Conservation (phyloP, 2,329 filamentous ascomycete species). For the Fusarium coicis region DNA sequence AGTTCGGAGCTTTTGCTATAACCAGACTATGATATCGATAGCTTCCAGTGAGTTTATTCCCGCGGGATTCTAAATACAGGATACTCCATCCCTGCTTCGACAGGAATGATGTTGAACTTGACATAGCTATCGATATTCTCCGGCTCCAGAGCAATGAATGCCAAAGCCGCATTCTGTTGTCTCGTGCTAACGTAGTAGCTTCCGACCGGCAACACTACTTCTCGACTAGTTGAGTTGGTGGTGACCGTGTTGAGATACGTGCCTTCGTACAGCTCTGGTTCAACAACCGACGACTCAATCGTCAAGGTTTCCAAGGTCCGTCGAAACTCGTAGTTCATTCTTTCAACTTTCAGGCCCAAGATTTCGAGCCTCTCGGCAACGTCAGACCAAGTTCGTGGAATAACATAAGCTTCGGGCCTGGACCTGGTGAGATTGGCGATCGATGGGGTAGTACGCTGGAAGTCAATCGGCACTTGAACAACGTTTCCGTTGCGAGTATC, state of each 20-base stretch:
- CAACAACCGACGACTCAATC: not conserved
- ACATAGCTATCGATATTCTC: slow-evolving; percentile 28
- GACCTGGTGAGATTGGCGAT: slow-evolving; percentile 8
- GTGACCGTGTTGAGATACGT: slow-evolving; percentile 11
- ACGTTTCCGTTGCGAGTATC: slow-evolving; percentile 6
- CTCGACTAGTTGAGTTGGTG: slow-evolving; percentile 1
- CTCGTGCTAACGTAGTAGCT: slow-evolving; percentile 8
- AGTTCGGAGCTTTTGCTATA: no score
- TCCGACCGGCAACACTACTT: not conserved
- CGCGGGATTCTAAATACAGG: slow-evolving; percentile 8
- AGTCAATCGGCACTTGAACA: slow-evolving; percentile 8
- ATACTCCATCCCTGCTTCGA: slow-evolving; percentile 9
- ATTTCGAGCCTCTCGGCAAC: not conserved
- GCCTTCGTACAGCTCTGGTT: slow-evolving; percentile 11
- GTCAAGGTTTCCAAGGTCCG: not conserved
- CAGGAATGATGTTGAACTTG: slow-evolving; percentile 13
- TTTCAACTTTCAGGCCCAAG: slow-evolving; percentile 1
- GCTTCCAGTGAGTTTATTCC: not conserved
- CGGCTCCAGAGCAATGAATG: slow-evolving; percentile 6
- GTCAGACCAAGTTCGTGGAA: slow-evolving; percentile 2
- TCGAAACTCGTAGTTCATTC: not conserved
- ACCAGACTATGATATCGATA: no score
- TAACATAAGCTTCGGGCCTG: slow-evolving; percentile 8
- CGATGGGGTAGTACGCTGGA: slow-evolving; percentile 6
- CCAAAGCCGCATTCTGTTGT: slow-evolving; percentile 19